Conservation (phyloP, 2,329 filamentous ascomycete species). For the Chaetomiaceae sp. region DNA sequence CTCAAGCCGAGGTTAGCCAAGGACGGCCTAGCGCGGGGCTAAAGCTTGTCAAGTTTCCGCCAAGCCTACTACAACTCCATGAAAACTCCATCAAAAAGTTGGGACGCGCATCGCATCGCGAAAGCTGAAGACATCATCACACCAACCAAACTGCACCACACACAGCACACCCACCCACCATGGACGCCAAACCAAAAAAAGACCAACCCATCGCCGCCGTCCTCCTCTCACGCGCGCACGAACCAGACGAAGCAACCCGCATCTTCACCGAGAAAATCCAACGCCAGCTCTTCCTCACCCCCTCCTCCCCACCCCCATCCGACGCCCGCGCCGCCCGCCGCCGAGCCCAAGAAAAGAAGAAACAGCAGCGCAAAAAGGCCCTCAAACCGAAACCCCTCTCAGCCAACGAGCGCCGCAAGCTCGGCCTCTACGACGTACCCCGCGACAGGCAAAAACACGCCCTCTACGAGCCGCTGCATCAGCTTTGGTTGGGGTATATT, state of each 20-base stretch:
- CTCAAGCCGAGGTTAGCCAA: background rate
- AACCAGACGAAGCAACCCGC: constrained; percentile 62
- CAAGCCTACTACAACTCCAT: background rate
- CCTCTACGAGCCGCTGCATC: constrained; percentile 72
- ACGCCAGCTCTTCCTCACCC: constrained; percentile 73
- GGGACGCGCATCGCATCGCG: no score
- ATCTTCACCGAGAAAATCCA: constrained; percentile 82
- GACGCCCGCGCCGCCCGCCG: constrained; percentile 56
- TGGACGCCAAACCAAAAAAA: constrained; percentile 24
- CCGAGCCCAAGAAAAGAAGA: constrained; percentile 45
- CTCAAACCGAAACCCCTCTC: constrained; percentile 66
- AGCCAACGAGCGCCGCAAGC: constrained; percentile 68
- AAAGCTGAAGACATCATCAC: background rate
- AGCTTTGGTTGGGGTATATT: constrained; percentile 81
- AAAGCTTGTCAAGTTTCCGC: background rate
- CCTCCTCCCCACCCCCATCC: constrained; percentile 62
- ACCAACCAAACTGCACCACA: background rate
- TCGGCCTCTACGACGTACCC: constrained; percentile 71
- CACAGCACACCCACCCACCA: constrained; percentile 2
- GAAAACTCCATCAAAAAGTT: background rate
- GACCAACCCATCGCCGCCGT: constrained; percentile 48
- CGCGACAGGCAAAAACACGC: constrained; percentile 64
- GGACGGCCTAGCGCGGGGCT: background rate
- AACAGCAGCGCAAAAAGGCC: constrained; percentile 42
- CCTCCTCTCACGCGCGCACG: constrained; percentile 75